phyloP scores from a whole-genome alignment of 2,329 filamentous ascomycete species.

The Sarocladiaceae sp. region DNA sequence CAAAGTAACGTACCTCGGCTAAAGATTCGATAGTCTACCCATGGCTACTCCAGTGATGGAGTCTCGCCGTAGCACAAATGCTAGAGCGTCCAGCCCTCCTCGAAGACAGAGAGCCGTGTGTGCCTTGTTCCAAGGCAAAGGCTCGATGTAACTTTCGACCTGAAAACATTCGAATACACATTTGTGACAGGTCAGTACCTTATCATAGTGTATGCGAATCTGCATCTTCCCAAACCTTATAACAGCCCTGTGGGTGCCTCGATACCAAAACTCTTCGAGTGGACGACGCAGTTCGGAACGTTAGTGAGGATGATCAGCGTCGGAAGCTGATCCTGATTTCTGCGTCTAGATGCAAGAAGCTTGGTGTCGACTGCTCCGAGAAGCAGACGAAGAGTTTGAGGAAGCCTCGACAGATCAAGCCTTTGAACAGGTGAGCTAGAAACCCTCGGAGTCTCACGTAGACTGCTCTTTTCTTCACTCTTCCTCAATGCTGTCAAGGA shows the following conservation, averaged over 20 bases:
- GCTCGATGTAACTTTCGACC: slow-evolving; percentile 24
- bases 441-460: not conserved
- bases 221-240: no score
- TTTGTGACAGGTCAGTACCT: slow-evolving; percentile 25
- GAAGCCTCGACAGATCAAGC: slow-evolving; percentile 24
- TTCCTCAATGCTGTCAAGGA: not conserved
- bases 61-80: slow-evolving; percentile 14
- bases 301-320: no score
- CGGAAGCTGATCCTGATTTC: not conserved
- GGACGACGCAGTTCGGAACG: no score
- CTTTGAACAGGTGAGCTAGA: slow-evolving; percentile 20
- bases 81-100: slow-evolving; percentile 20
- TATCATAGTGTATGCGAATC: no score
- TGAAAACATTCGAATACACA: slow-evolving; percentile 16
- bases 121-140: slow-evolving; percentile 23
- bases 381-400: slow-evolving; percentile 25
- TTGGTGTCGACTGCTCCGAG: slow-evolving; percentile 22
- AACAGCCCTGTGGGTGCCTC: no score
- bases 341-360: slow-evolving; percentile 19
- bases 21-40: no score
- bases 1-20: no score
- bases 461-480: not conserved
- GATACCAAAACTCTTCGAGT: no score
- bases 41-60: slow-evolving; percentile 25
- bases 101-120: slow-evolving; percentile 26